phyloP scores from a whole-genome alignment of 108 stramenopile genomes.

The Discostella pseudostelligera region DNA sequence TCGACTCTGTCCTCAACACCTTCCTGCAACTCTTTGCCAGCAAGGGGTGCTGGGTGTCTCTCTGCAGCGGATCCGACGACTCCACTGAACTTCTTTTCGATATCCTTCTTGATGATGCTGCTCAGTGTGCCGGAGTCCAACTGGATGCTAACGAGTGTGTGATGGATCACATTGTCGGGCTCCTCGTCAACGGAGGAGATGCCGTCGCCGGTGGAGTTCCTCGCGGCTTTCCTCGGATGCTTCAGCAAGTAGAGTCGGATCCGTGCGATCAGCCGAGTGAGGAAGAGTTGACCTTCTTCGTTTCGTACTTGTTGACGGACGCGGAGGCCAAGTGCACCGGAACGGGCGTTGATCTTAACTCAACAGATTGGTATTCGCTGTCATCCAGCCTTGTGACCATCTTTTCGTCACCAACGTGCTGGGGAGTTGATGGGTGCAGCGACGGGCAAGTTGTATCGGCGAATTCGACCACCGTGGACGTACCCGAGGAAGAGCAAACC shows the following conservation, averaged over 20 bases:
- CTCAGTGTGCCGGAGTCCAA: conserved; percentile 25
- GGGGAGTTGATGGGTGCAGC: too few species aligned
- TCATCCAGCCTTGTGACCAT: too few species aligned
- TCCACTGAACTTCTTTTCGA: conserved; percentile 23
- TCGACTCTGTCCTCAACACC: conserved; percentile 9
- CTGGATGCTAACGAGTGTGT: conserved; percentile 22
- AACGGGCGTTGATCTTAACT: conserved; percentile 3
- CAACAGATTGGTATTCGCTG: too few species aligned
- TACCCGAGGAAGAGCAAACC: too few species aligned
- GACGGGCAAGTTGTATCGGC: too few species aligned
- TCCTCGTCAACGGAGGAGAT: conserved; percentile 3
- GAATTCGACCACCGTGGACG: too few species aligned
- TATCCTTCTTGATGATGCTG: conserved; percentile 21
- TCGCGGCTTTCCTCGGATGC: background rate
- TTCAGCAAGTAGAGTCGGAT: conserved; percentile 4
- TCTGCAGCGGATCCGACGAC: conserved; percentile 21
- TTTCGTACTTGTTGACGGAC: background rate
- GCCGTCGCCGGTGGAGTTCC: background rate
- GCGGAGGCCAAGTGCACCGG: conserved; percentile 10
- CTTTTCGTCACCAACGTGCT: too few species aligned
- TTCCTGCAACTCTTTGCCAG: conserved; percentile 23
- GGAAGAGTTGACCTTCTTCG: background rate
- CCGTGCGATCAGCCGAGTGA: conserved; percentile 12
- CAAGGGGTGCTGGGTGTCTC: conserved; percentile 31
- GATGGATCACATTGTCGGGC: conserved; percentile 8